Base-by-base conservation (phyloP, 1,139 yeast genomes). In the Suhomyces anneliseae region DNA sequence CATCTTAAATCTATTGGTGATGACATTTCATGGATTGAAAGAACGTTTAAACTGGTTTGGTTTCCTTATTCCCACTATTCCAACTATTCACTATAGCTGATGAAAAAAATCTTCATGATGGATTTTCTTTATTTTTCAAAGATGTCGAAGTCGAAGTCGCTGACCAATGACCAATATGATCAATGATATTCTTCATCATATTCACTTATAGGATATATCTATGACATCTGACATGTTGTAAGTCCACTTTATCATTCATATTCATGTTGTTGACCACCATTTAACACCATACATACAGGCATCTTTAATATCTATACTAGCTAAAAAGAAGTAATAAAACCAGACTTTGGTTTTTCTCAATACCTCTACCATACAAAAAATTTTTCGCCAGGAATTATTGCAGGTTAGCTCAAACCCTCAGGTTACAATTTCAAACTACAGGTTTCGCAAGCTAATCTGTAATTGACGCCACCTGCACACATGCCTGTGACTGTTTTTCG, bases 251-350 rank as follows among this genome's bases (percentile, higher is more conserved):
- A 11, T 9, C 32, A 29, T 35, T 27, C 35, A 26, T 33, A 19
- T 19, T 34, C 38, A 34, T 12, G 38, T 15, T 35, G 27, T 35
- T 14, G 19, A 31, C 33, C 32, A 29, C 34, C 33, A 14, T 11
- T 27, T 38, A 19, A 39, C 38, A 34, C 31, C 39, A 55, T 59
- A 62, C 66, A 58, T 62, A 62, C 66, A 56, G 66, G 66, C 66
- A 62, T 62, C 64, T 59, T 58, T 54, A 51, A 47, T 55, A 42
- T 47, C 51, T 49, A 53, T 45, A 48, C 46, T 46, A 44, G 38
- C 42, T 38, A 41, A 46, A 50, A 46, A 39, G 49, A 48, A 43
- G 15, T 38, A 44, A 39, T 41, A 39, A 40, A 42, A 38, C 34
- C 43, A 39, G 34, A 31, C 26, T 24, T 29, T 19, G 19, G 32